These are phyloP conservation scores for Collybia nuda DNA, from an alignment of 768 basidiomycete species.

Conservation along the genomic window DNA sequence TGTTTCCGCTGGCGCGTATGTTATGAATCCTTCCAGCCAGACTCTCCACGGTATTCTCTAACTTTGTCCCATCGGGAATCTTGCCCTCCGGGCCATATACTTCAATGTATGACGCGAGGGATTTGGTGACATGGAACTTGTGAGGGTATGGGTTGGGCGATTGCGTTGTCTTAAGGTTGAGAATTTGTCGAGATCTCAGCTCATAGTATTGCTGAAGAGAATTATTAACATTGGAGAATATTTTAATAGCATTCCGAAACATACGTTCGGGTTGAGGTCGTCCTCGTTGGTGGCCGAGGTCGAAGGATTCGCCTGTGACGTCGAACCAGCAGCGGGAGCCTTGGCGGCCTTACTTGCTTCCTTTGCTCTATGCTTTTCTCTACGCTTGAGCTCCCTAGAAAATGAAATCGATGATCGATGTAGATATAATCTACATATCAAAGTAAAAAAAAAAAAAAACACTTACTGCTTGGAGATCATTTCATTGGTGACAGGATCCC, in stretches of 20 bases:
- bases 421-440: slow-evolving; percentile 14
- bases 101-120: slow-evolving; percentile 71
- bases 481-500: slow-evolving; percentile 91
- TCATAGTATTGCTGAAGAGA: slow-evolving; percentile 92
- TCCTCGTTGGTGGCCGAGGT: slow-evolving; percentile 59
- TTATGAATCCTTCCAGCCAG: slow-evolving; percentile 92
- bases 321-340: slow-evolving; percentile 36
- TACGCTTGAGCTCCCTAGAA: slow-evolving; percentile 88
- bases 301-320: slow-evolving; percentile 38
- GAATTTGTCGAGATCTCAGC: slow-evolving; percentile 85
- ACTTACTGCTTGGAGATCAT: slow-evolving; percentile 94
- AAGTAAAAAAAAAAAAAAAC: slow-evolving; percentile 11
- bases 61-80: slow-evolving; percentile 65
- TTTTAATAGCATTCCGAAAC: slow-evolving; percentile 25
- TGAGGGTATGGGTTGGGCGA: slow-evolving; percentile 96
- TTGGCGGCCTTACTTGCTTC: slow-evolving; percentile 61
- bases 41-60: slow-evolving; percentile 55
- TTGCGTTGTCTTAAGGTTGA: slow-evolving; percentile 80
- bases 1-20: slow-evolving; percentile 78
- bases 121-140: slow-evolving; percentile 91
- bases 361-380: slow-evolving; percentile 83
- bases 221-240: not conserved
- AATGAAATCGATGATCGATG: slow-evolving; percentile 15
- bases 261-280: slow-evolving; percentile 88
- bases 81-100: slow-evolving; percentile 73